Evolutionary conservation across 805 yeast genomes (phyloP).

Genomic region (Myxozyma melibiosi): DNA sequence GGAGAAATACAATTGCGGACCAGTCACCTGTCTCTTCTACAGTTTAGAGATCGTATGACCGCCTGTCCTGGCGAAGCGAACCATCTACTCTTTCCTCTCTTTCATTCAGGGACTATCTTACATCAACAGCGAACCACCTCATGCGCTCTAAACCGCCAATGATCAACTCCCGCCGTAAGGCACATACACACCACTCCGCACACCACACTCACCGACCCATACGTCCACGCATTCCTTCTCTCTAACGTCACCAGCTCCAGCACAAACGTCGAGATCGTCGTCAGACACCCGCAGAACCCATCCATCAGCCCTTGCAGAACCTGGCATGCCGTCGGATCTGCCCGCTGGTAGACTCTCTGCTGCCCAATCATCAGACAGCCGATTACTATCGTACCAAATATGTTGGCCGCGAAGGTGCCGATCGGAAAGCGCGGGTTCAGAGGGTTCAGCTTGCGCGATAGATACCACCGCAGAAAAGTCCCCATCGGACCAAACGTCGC

Average conservation of each 20-base stretch:
- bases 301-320: conserved; percentile 32
- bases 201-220: conserved; percentile 19
- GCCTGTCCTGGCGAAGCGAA: no score
- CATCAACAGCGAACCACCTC: not conserved
- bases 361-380: conserved; percentile 14
- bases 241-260: conserved; percentile 29
- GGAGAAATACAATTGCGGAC: no score
- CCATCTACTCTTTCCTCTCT: no score
- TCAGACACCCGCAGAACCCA: conserved; percentile 36
- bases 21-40: no score
- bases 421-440: conserved; percentile 27
- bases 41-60: no score
- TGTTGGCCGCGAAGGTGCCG: conserved; percentile 36
- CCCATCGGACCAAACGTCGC: conserved; percentile 35
- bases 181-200: conserved; percentile 20
- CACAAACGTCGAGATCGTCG: conserved; percentile 36
- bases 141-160: conserved; percentile 12
- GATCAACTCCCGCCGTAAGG: conserved; percentile 25
- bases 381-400: conserved; percentile 31
- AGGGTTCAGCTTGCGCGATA: conserved; percentile 30
- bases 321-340: conserved; percentile 21
- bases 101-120: not conserved
- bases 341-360: not conserved
- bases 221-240: conserved; percentile 22
- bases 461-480: conserved; percentile 29